A percentile compares a stretch with the other conserved stretches of the same genome.
Evolutionary conservation across 176 grass and related monocot species (phyloP).

Genomic region (Calamus simplicifolius): DNA sequence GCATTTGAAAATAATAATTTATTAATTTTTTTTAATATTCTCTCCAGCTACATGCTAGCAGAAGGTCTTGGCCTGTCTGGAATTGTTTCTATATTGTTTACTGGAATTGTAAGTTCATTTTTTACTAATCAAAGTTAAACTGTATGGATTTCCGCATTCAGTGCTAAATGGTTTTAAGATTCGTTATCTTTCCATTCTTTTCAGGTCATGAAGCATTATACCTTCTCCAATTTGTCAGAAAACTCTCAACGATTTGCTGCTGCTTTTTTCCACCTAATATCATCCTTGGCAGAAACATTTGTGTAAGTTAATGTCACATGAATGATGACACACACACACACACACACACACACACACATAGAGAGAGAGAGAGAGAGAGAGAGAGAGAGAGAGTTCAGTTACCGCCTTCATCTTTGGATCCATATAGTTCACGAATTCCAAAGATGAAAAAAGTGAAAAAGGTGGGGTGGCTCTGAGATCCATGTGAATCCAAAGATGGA

Average conservation of each 20-base stretch:
- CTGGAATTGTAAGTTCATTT: slow-evolving; percentile 75
- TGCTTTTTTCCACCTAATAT: slow-evolving; percentile 89
- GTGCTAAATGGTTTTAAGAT: slow-evolving; percentile 5
- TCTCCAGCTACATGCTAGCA: slow-evolving; percentile 94
- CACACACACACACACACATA: too few species aligned
- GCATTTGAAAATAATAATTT: slow-evolving; percentile 3
- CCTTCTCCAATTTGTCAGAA: slow-evolving; percentile 93
- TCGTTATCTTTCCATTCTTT: slow-evolving; percentile 17
- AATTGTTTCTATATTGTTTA: slow-evolving; percentile 98
- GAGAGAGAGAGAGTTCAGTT: too few species aligned
- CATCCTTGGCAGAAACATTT: slow-evolving; percentile 98
- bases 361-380: too few species aligned
- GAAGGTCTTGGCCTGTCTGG: slow-evolving; percentile 98
- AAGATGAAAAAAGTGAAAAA: too few species aligned
- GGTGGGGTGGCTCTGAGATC: too few species aligned
- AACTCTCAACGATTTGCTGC: slow-evolving; percentile 87
- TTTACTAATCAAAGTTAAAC: background rate
- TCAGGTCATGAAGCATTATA: slow-evolving; percentile 99
- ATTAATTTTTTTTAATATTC: slow-evolving; percentile 17
- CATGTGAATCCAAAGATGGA: too few species aligned
- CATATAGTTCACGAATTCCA: too few species aligned
- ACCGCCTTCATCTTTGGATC: too few species aligned
- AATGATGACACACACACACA: too few species aligned
- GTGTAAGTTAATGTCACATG: slow-evolving; percentile 51
- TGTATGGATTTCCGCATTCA: slow-evolving; percentile 15